Evolutionary conservation across 2,329 filamentous ascomycete species (phyloP), one percentile per base, ranked within the genome.

Genomic region (Neurospora sp.): DNA sequence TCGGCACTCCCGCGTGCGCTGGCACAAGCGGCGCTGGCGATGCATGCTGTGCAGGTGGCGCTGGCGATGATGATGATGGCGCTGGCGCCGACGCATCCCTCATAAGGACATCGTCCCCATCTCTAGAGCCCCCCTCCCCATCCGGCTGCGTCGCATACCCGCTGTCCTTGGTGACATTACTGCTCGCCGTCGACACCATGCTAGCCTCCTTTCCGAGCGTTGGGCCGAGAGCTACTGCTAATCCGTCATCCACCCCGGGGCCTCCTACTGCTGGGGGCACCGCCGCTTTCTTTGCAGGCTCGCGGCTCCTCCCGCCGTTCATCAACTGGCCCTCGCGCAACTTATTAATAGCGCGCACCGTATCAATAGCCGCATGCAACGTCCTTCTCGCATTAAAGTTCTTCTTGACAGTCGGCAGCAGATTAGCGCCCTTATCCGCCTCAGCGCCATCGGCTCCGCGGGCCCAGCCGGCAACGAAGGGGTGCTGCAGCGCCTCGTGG

Each of bases 311-410:
- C 52, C 82, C 81, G n/a, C 88, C 88, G 74, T 90, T 85, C 87
- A 90, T 90, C 74, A 89, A 85, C 75, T 89, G 86, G 2, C 87
- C 86, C 78, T 90, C 89, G 70, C 88, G 84, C 66, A 91, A 80
- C 81, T 91, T 91, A 80, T 91, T 91, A 77, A 91, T 91, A 40
- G 89, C 89, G 67, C 89, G 84, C 67, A 91, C 88, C 1, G 89
- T 91, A 77, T 91, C 89, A 77, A 91, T 91, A 70, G 89, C 89
- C 39, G 89, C 89, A 76, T 91, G 89, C 67, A 91, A 81, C 38
- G 89, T 91, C 76, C 89, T 83, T 70, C 89, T 84, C 58, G 89
- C 89, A 76, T 91, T 91, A 81, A 91, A 91, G 82, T 91, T 91
- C 85, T 90, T 90, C 84, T 90, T 90, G 78, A 91, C 88, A 7